These are phyloP conservation scores for Monilinia vaccinii-corymbosi DNA, from an alignment of 2,329 filamentous ascomycete genomes.

Conservation along the genomic window DNA sequence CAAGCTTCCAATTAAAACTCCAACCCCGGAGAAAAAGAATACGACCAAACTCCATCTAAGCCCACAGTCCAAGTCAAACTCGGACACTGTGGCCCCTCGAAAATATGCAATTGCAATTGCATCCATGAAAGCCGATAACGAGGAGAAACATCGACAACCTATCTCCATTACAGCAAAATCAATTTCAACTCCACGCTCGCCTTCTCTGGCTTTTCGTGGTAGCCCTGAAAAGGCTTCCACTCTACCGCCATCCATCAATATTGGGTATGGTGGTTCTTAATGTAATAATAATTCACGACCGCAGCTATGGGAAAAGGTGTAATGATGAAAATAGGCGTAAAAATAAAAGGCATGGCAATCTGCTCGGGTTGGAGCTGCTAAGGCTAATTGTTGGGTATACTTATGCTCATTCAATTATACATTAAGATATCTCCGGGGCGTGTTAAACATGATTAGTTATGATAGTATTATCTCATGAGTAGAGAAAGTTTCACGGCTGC, in stretches of 20 bases:
- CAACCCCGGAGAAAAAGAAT: constrained; percentile 27
- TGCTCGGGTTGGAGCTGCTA: background rate
- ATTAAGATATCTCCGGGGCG: background rate
- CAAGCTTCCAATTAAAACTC: constrained; percentile 49
- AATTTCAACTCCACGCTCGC: constrained; percentile 8
- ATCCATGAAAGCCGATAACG: background rate
- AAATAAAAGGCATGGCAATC: background rate
- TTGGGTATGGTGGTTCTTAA: constrained; percentile 16
- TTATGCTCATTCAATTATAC: background rate
- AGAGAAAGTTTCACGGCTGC: background rate
- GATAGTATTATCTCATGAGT: background rate
- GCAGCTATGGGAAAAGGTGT: background rate
- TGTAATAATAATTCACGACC: constrained; percentile 3
- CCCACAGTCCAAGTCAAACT: constrained; percentile 10
- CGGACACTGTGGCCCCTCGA: constrained; percentile 7
- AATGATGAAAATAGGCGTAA: background rate
- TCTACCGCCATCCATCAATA: constrained; percentile 21
- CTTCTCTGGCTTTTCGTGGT: constrained; percentile 46
- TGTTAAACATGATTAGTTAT: background rate
- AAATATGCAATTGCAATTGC: background rate
- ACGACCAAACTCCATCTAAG: constrained; percentile 20
- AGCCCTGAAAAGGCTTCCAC: constrained; percentile 48
- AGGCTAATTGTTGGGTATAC: background rate
- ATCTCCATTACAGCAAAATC: constrained; percentile 12
- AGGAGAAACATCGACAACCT: constrained; percentile 1